A percentile compares a stretch with the other conserved stretches of the same genome.
Evolutionary conservation across 1,139 yeast genomes (phyloP).

Genomic region (Yamadazyma triangularis): DNA sequence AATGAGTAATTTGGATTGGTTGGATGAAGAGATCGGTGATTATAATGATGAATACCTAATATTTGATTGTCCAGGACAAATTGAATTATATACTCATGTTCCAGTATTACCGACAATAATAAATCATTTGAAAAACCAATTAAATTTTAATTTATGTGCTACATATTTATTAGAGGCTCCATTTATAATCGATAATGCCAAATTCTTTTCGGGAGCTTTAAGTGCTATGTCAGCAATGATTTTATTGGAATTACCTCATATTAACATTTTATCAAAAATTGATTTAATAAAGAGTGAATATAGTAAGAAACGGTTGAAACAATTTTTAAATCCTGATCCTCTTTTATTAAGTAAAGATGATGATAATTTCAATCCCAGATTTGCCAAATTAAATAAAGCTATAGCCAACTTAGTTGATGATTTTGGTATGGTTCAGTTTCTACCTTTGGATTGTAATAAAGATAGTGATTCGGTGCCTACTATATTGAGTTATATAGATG

Average conservation of each 20-base stretch:
- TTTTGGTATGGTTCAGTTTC: slow-evolving; percentile 96
- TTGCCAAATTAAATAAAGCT: slow-evolving; percentile 66
- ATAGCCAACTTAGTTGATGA: slow-evolving; percentile 92
- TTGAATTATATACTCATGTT: slow-evolving; percentile 90
- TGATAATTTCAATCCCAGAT: slow-evolving; percentile 59
- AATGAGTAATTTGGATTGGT: slow-evolving; percentile 87
- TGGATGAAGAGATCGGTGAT: slow-evolving; percentile 93
- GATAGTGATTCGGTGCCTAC: slow-evolving; percentile 74
- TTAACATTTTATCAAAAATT: slow-evolving; percentile 78
- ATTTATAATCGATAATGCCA: slow-evolving; percentile 81
- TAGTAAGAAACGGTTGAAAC: slow-evolving; percentile 69
- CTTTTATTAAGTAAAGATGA: slow-evolving; percentile 45
- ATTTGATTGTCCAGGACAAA: slow-evolving; percentile 98
- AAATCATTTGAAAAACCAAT: slow-evolving; percentile 69
- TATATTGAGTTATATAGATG: slow-evolving; percentile 89
- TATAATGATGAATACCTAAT: slow-evolving; percentile 89
- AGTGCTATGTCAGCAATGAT: slow-evolving; percentile 99
- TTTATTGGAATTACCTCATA: slow-evolving; percentile 87
- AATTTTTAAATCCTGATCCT: slow-evolving; percentile 91
- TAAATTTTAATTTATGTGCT: slow-evolving; percentile 87
- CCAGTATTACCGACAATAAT: slow-evolving; percentile 90
- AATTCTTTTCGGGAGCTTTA: slow-evolving; percentile 91
- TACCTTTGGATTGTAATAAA: slow-evolving; percentile 82
- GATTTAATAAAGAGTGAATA: slow-evolving; percentile 79
- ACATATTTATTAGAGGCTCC: slow-evolving; percentile 92